phyloP scores from a whole-genome alignment of 129 eudicot genomes.

The Lonicera japonica region DNA sequence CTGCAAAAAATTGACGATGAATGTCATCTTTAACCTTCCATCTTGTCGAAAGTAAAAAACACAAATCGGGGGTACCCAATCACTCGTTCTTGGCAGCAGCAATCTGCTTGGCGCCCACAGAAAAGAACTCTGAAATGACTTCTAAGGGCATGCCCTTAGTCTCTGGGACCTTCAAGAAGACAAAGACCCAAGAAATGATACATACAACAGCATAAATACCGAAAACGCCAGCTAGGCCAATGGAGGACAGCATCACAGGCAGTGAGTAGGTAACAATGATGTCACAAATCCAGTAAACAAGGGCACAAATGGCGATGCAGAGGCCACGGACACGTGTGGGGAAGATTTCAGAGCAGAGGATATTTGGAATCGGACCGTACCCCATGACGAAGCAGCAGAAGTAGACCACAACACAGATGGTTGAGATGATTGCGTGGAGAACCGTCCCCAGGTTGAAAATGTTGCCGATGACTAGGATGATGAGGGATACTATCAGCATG shows the following conservation, averaged over 20 bases:
- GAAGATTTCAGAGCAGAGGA: constrained; percentile 64
- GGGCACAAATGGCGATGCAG: constrained; percentile 74
- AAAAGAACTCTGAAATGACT: constrained; percentile 69
- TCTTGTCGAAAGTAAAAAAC: background rate
- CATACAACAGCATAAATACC: constrained; percentile 61
- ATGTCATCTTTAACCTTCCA: background rate
- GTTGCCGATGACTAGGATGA: constrained; percentile 47
- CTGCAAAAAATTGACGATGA: background rate
- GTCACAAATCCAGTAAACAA: constrained; percentile 67
- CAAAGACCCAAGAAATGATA: constrained; percentile 54
- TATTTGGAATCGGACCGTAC: constrained; percentile 72
- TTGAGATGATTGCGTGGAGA: constrained; percentile 56
- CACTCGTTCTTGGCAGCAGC: constrained; percentile 32
- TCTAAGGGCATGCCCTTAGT: constrained; percentile 80
- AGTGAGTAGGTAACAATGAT: constrained; percentile 69
- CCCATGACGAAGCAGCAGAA: constrained; percentile 72
- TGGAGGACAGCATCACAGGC: constrained; percentile 59
- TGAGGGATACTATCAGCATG: constrained; percentile 45
- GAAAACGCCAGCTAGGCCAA: constrained; percentile 60
- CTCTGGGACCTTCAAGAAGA: constrained; percentile 69
- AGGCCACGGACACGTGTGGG: constrained; percentile 75
- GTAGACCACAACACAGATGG: constrained; percentile 53
- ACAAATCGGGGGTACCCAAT: background rate
- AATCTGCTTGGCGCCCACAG: constrained; percentile 47
- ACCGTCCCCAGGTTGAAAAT: constrained; percentile 36